phyloP scores from a whole-genome alignment of 2,329 filamentous ascomycete species.

The Colletotrichum agaves region DNA sequence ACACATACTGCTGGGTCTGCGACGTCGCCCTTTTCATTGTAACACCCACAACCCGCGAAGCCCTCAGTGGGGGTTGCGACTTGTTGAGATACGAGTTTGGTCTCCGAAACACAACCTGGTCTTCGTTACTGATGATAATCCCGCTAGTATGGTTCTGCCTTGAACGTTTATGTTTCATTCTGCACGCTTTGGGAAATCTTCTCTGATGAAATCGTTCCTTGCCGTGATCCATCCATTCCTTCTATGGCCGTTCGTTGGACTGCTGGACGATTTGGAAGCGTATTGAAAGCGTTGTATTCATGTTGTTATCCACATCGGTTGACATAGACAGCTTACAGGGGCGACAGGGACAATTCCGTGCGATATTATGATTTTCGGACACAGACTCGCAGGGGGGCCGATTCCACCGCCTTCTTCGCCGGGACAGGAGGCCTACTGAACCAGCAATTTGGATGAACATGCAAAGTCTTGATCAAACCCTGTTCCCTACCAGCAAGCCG shows the following conservation, averaged over 20 bases:
- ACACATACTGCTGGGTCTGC: slow-evolving; percentile 13
- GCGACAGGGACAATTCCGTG: background rate
- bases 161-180: slow-evolving; percentile 6
- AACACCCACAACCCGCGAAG: slow-evolving; percentile 8
- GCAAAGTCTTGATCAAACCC: slow-evolving; percentile 12
- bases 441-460: slow-evolving; percentile 6
- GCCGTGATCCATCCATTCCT: slow-evolving; percentile 11
- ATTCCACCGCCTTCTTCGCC: slow-evolving; percentile 12
- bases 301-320: background rate
- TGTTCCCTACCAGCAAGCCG: slow-evolving; percentile 1
- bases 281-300: background rate
- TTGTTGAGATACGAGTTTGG: slow-evolving; percentile 2
- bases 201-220: background rate
- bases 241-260: background rate
- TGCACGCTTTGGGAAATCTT: slow-evolving; percentile 3
- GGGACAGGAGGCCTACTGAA: slow-evolving; percentile 1
- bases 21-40: slow-evolving; percentile 1
- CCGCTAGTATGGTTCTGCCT: slow-evolving; percentile 5
- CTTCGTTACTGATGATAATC: background rate
- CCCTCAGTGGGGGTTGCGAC: background rate
- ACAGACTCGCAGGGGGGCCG: background rate
- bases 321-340: background rate
- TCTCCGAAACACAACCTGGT: slow-evolving; percentile 15
- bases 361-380: slow-evolving; percentile 9
- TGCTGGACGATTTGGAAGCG: background rate